These are phyloP conservation scores for Boletus subcaerulescens DNA, from an alignment of 768 basidiomycete species.

Conservation along the genomic window DNA sequence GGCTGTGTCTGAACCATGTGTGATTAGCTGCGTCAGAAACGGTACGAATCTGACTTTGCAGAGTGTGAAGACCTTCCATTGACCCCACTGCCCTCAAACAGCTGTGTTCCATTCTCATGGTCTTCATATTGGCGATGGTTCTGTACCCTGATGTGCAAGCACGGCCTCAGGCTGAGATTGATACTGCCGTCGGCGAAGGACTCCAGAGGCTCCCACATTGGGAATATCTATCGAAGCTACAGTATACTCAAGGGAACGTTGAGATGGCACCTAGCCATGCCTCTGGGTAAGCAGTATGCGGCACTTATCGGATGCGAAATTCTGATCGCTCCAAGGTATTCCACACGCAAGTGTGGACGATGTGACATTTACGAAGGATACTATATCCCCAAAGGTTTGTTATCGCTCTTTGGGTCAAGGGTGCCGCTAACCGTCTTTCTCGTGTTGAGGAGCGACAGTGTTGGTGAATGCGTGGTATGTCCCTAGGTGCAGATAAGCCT, in stretches of 20 bases:
- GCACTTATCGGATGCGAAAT: background rate
- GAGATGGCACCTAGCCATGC: slow-evolving; percentile 22
- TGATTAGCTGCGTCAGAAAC: slow-evolving; percentile 22
- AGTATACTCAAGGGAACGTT: slow-evolving; percentile 23
- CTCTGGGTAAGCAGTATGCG: slow-evolving; percentile 6
- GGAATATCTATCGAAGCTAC: slow-evolving; percentile 21
- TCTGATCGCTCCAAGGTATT: slow-evolving; percentile 17
- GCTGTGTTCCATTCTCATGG: slow-evolving; percentile 19
- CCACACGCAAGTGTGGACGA: slow-evolving; percentile 36
- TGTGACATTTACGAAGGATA: slow-evolving; percentile 44
- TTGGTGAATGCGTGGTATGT: slow-evolving; percentile 20
- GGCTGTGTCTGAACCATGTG: slow-evolving; percentile 9
- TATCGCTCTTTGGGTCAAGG: background rate
- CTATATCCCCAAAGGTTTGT: slow-evolving; percentile 49
- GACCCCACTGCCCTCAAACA: slow-evolving; percentile 6
- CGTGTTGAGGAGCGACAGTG: slow-evolving; percentile 17
- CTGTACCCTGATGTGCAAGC: slow-evolving; percentile 25
- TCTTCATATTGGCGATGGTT: slow-evolving; percentile 26
- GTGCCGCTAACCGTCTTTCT: background rate
- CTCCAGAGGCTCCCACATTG: slow-evolving; percentile 19
- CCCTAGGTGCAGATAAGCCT: background rate
- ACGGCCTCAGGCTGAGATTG: slow-evolving; percentile 18
- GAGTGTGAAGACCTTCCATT: background rate
- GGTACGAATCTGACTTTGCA: slow-evolving; percentile 10
- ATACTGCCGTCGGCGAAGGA: slow-evolving; percentile 14